Evolutionary conservation across 371 early-diverging fungal species (phyloP), one percentile per base, ranked within the genome.

Genomic region (Rhizopus microsporus): DNA sequence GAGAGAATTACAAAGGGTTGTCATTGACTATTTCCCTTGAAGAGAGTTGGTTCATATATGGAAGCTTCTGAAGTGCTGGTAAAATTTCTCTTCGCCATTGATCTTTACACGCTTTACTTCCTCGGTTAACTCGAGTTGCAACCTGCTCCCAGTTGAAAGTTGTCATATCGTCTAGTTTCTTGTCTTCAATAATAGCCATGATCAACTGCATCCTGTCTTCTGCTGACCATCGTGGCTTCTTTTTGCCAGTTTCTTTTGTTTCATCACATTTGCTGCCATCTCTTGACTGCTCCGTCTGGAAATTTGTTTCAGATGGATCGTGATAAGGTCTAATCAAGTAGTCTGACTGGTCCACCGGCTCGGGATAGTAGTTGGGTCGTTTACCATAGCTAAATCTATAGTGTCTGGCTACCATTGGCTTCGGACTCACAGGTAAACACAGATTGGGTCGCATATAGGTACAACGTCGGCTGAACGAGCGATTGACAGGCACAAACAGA

Each of bases 81-180:
- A 73, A 57, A 7, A 69, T 51, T 31, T 69, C 77, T 10, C 74
- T 71, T 56, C 73, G 58, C 77, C 77, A 77, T 49, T 77, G 77
- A 61, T 74, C 74, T 30, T 77, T 77, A 31, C 77, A 77, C 2
- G 77, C 69, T 49, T 77, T 77, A 10, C 62, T 63, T 23, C 63
- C 34, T 1, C 71, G 55, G 1, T 70, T 69, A 3, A 69, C 68
- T 5, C 51, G 31, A 7, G 16, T 8, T 16, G 74, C 59, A 46
- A 77, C 70, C 8, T n/a, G 30, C 16, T 59, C 56, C 77, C 77
- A 77, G 40, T 58, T 46, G 55, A 69, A 73, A 2, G 68, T 60
- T 34, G 67, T 34, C 74, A 77, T 74, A 34, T 71, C 66, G 32
- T 62, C 62, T n/a, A 77, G 34, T 7, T 60, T 33, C 39, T 74